Base-by-base conservation (phyloP, 2,329 filamentous ascomycete genomes). In the Alternaria angustiovoidea region DNA sequence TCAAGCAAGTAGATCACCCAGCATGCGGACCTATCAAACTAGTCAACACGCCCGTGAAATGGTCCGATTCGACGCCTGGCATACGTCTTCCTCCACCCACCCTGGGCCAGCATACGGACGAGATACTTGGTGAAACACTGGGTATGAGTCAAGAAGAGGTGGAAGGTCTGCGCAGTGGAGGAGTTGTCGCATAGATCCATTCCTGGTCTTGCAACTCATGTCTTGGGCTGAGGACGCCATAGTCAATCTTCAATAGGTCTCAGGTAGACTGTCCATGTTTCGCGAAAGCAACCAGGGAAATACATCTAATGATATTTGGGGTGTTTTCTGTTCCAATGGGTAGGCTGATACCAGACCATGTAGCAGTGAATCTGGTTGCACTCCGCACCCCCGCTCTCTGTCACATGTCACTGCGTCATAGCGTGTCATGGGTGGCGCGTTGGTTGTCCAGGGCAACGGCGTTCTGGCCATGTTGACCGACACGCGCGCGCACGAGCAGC, bases 11-110 rank as follows among this genome's bases (percentile, higher is more conserved):
- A 44, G 87, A 97, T 0, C 95, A 99, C 75, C 87, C 87, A 5
- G 83, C 85, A 7, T 98, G 94, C 76, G 95, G 95, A 0, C 86
- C 89, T 0, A 90, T 99, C 64, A 94, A 93, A 79, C 82, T 99
- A 74, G 90, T 99, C 54, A 97, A 96, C 73, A 96, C 93, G 0
- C 95, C 95, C 0, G 89, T 99, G 60, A 99, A 99, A 78, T 96
- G 93, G 78, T 97, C 93, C 5, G 88, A 94, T 67, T 91, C 90
- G 26, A 88, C 86, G 67, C 93, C 94, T 0, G 86, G 88, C 4
- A 88, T 96, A 39, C 85, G 94, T 34, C 90, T 84, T 4, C 87
- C 91, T 26, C 95, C 95, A 18, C 95, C 95, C 1, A 91, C 90
- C 7, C 81, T 99, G 34, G 95, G 78, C 9, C 77, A 79, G 57